phyloP scores from a whole-genome alignment of 768 basidiomycete genomes.

The Suillus ampliporus region DNA sequence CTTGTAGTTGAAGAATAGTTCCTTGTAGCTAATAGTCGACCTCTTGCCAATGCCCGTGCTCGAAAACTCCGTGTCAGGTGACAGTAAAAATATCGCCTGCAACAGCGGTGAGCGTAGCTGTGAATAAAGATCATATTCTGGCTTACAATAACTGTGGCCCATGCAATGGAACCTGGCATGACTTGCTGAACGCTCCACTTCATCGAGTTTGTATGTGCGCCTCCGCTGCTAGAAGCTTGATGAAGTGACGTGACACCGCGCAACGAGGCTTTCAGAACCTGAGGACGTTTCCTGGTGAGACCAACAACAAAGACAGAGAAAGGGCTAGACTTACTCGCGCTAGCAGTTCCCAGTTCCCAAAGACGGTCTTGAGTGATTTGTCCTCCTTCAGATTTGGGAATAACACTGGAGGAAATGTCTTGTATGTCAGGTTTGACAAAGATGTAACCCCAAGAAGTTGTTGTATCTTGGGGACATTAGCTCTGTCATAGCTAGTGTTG shows the following conservation, averaged over 20 bases:
- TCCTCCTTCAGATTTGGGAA: not conserved
- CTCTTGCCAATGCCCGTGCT: not conserved
- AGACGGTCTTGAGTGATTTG: not conserved
- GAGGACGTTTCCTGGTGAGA: not conserved
- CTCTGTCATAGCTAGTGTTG: not conserved
- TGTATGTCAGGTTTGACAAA: not conserved
- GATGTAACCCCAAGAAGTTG: not conserved
- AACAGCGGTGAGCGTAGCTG: not conserved
- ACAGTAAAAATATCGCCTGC: conserved; percentile 5
- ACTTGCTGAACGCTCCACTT: conserved; percentile 1
- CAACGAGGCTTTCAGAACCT: not conserved
- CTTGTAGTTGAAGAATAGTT: conserved; percentile 6
- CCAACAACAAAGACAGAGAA: not conserved
- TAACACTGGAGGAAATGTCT: not conserved
- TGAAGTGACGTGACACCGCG: not conserved
- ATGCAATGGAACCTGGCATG: conserved; percentile 4
- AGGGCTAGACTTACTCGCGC: not conserved
- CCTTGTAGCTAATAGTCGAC: not conserved
- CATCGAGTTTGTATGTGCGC: conserved; percentile 1
- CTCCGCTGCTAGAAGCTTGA: not conserved
- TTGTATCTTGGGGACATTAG: not conserved
- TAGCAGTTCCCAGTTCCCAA: not conserved
- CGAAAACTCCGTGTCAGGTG: conserved; percentile 1
- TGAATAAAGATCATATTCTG: no score
- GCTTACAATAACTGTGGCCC: conserved; percentile 6